Evolutionary conservation across 2,329 filamentous ascomycete genomes (phyloP).

Genomic region (Ophidiomyces ophidiicola): DNA sequence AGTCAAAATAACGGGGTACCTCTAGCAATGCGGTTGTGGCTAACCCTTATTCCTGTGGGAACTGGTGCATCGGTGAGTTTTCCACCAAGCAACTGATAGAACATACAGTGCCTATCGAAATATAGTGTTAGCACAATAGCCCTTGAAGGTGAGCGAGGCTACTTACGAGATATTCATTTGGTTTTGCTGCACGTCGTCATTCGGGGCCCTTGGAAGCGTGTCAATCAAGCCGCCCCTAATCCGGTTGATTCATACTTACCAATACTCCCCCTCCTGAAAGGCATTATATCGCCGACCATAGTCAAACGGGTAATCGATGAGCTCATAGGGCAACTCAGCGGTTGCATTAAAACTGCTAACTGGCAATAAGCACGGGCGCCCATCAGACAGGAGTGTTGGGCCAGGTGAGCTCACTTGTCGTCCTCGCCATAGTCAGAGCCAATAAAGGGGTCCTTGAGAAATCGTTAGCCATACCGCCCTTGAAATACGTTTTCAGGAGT

Average conservation of each 20-base stretch:
- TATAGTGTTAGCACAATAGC: conserved; percentile 6
- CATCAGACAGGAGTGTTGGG: background rate
- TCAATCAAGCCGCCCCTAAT: background rate
- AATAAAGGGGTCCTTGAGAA: conserved; percentile 1
- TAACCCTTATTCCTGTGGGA: conserved; percentile 8
- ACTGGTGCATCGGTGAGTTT: conserved; percentile 38
- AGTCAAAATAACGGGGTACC: background rate
- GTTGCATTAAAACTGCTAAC: conserved; percentile 11
- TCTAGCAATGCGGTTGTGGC: background rate
- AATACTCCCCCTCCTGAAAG: conserved; percentile 17
- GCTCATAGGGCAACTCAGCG: conserved; percentile 16
- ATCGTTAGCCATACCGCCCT: conserved; percentile 4
- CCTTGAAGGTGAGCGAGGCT: background rate
- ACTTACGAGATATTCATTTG: conserved; percentile 17
- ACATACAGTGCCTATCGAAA: conserved; percentile 23
- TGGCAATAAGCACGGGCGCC: background rate
- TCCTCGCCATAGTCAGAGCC: conserved; percentile 8
- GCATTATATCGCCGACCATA: conserved; percentile 22
- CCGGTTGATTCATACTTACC: background rate
- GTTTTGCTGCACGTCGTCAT: conserved; percentile 18
- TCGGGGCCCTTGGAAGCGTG: conserved; percentile 10
- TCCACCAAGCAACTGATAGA: conserved; percentile 39
- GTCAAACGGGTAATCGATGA: conserved; percentile 18
- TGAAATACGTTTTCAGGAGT: background rate
- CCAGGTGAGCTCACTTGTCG: conserved; percentile 5